Evolutionary conservation across 2,329 filamentous ascomycete genomes (phyloP).

Genomic region (Conoideocrella luteorostrata): DNA sequence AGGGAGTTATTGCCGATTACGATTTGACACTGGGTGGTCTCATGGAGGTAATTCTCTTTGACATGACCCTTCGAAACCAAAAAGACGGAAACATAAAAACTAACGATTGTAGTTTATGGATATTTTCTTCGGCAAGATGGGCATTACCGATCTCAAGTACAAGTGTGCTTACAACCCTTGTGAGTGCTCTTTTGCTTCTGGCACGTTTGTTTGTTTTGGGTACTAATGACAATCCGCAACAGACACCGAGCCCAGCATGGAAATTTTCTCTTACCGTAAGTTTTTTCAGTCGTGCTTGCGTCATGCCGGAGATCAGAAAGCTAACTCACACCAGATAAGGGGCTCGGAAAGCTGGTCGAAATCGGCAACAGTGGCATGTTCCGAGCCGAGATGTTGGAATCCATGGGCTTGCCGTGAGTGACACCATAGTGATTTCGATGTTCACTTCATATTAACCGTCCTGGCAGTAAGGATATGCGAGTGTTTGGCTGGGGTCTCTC

Average conservation of each 20-base stretch:
- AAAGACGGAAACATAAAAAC: neutral
- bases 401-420: constrained; percentile 72
- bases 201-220: neutral
- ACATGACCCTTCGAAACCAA: neutral
- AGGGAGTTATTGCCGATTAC: constrained; percentile 97
- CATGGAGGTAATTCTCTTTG: constrained; percentile 47
- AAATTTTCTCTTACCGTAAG: constrained; percentile 82
- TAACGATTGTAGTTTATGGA: constrained; percentile 62
- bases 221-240: constrained; percentile 65
- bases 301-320: neutral
- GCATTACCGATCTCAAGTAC: constrained; percentile 77
- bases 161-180: constrained; percentile 63
- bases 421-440: neutral
- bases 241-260: constrained; percentile 90
- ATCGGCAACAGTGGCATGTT: constrained; percentile 99
- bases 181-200: constrained; percentile 2
- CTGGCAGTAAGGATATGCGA: constrained; percentile 62
- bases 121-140: constrained; percentile 95
- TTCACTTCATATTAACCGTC: neutral
- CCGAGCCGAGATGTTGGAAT: constrained; percentile 91
- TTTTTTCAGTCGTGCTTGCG: neutral
- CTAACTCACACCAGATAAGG: constrained; percentile 46
- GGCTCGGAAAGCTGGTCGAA: constrained; percentile 85
- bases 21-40: constrained; percentile 85
- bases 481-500: constrained; percentile 93